These are phyloP conservation scores for Dentiscutata heterogama DNA, from an alignment of 371 early-diverging fungal genomes.

Conservation along the genomic window DNA sequence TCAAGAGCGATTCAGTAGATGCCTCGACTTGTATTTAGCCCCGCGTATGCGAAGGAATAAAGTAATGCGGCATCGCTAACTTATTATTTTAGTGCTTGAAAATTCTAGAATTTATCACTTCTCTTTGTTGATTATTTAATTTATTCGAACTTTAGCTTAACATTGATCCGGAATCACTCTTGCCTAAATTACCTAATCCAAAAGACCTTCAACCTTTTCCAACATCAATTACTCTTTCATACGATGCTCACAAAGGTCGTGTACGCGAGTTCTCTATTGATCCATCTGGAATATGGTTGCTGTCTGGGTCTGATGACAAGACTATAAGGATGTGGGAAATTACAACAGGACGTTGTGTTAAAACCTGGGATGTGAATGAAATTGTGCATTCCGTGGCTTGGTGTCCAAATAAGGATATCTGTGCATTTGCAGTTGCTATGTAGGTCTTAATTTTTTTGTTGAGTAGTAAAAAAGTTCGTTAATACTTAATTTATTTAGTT, in stretches of 20 bases:
- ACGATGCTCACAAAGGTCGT: constrained; percentile 82
- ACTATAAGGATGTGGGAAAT: constrained; percentile 94
- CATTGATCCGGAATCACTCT: constrained; percentile 91
- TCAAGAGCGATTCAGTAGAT: constrained; percentile 95
- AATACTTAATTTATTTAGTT: background rate
- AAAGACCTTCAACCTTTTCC: constrained; percentile 97
- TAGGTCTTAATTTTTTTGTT: constrained; percentile 55
- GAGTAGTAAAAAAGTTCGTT: constrained; percentile 48
- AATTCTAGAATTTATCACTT: background rate
- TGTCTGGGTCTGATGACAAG: constrained; percentile 91
- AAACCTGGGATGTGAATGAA: constrained; percentile 75
- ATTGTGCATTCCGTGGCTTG: constrained; percentile 83
- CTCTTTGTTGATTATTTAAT: background rate
- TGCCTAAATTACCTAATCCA: constrained; percentile 96
- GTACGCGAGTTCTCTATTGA: constrained; percentile 89
- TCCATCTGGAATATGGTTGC: constrained; percentile 90
- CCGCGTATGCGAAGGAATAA: constrained; percentile 92
- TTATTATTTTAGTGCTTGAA: background rate
- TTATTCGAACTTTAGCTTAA: constrained; percentile 62
- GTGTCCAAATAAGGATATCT: constrained; percentile 87
- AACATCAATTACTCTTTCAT: constrained; percentile 78
- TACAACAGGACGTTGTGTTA: constrained; percentile 86
- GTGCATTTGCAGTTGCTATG: constrained; percentile 77
- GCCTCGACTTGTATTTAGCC: constrained; percentile 96
- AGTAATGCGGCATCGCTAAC: constrained; percentile 45